These are phyloP conservation scores for Hordeum vulgare DNA, from an alignment of 176 grass and related monocot genomes.

Conservation along the genomic window MorexV3_pseudomolecules_assembly NC_058524.1:137564908-137565407, in stretches of 20 bases:
- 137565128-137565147: neutral
- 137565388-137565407: neutral
- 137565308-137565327: neutral
- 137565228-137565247: neutral
- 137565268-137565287: neutral
- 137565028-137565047: neutral
- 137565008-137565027: slow-evolving; percentile 32
- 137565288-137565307: neutral
- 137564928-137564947: slow-evolving; percentile 17
- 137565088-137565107: neutral
- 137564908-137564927: slow-evolving; percentile 29
- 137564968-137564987: slow-evolving; percentile 32
- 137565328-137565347: neutral
- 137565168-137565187: neutral
- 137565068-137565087: neutral
- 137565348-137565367: neutral
- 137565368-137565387: neutral
- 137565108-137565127: neutral
- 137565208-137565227: neutral
- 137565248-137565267: neutral
- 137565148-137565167: neutral
- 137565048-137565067: neutral
- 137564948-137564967: slow-evolving; percentile 10
- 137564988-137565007: slow-evolving; percentile 63
- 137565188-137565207: neutral